A percentile compares a stretch with the other conserved stretches of the same genome.
phyloP scores from a whole-genome alignment of 768 basidiomycete species.

The Trametes villosa region DNA sequence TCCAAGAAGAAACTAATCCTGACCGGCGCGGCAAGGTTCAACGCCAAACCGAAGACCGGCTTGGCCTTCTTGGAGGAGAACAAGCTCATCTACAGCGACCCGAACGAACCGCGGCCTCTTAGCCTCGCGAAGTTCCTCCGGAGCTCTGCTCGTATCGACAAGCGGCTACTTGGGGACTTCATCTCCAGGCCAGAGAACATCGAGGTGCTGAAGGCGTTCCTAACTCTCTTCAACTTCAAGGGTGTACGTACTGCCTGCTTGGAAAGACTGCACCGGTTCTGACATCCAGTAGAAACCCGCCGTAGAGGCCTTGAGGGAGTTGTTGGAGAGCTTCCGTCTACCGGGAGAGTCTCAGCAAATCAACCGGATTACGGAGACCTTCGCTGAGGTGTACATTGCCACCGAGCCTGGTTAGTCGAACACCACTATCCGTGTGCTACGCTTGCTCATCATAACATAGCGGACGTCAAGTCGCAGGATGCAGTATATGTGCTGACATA shows the following conservation, averaged over 20 bases:
- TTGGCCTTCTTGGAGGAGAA: constrained; percentile 92
- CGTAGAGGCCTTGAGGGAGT: constrained; percentile 94
- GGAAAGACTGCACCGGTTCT: neutral
- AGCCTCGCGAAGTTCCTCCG: constrained; percentile 89
- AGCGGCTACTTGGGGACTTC: constrained; percentile 91
- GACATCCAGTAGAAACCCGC: constrained; percentile 85
- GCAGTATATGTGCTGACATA: constrained; percentile 93
- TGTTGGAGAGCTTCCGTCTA: constrained; percentile 90
- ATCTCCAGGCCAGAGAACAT: constrained; percentile 88
- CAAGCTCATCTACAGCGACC: constrained; percentile 77
- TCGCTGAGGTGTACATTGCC: constrained; percentile 90
- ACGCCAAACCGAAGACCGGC: constrained; percentile 89
- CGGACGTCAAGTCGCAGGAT: constrained; percentile 88
- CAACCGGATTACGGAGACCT: constrained; percentile 89
- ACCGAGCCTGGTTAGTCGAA: constrained; percentile 67
- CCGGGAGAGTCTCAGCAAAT: constrained; percentile 98
- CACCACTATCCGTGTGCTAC: neutral
- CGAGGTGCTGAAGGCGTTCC: constrained; percentile 84
- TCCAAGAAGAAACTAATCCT: constrained; percentile 86
- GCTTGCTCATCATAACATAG: constrained; percentile 42
- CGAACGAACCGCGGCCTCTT: constrained; percentile 52
- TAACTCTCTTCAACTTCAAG: constrained; percentile 88
- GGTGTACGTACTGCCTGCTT: constrained; percentile 56
- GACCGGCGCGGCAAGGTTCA: constrained; percentile 85
- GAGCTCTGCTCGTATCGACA: constrained; percentile 83